phyloP scores from a whole-genome alignment of 495 filamentous ascomycete genomes.

The Neurospora discreta region DNA sequence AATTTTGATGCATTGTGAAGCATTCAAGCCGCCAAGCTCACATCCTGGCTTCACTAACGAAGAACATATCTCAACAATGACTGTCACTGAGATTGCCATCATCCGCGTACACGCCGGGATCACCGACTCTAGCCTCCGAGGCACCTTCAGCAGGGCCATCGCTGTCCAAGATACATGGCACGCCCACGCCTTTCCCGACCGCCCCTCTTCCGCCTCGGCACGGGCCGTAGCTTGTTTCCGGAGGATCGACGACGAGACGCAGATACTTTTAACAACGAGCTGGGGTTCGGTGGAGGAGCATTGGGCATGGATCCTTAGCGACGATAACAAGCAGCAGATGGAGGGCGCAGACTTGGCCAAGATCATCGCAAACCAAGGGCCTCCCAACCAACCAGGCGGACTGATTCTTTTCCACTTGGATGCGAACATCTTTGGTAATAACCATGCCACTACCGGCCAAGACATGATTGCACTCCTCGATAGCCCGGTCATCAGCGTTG shows the following conservation, averaged over 20 bases:
- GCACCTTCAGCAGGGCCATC: conserved; percentile 17
- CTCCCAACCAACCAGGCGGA: conserved; percentile 22
- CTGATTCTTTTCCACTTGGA: conserved; percentile 29
- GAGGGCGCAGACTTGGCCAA: conserved; percentile 3
- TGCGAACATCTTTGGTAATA: conserved; percentile 22
- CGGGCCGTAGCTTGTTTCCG: conserved; percentile 27
- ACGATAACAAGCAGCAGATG: conserved; percentile 20
- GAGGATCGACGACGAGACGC: conserved; percentile 36
- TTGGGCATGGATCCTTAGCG: conserved; percentile 34
- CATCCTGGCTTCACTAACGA: not conserved
- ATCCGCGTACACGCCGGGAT: conserved; percentile 23
- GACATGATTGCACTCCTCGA: conserved; percentile 19
- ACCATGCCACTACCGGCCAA: conserved; percentile 2
- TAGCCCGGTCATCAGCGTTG: conserved; percentile 34
- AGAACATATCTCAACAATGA: conserved; percentile 23
- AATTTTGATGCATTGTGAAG: not conserved
- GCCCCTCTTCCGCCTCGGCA: conserved; percentile 6
- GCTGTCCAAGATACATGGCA: conserved; percentile 27
- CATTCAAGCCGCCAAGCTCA: not conserved
- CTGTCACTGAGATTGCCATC: conserved; percentile 43
- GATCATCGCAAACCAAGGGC: conserved; percentile 15
- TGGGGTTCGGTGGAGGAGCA: conserved; percentile 41
- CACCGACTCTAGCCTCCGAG: conserved; percentile 13
- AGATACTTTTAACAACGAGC: conserved; percentile 37
- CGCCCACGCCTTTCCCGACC: conserved; percentile 19